Conservation (phyloP, 164 flowering plant species). For the Magnolia changhungtana region DNA sequence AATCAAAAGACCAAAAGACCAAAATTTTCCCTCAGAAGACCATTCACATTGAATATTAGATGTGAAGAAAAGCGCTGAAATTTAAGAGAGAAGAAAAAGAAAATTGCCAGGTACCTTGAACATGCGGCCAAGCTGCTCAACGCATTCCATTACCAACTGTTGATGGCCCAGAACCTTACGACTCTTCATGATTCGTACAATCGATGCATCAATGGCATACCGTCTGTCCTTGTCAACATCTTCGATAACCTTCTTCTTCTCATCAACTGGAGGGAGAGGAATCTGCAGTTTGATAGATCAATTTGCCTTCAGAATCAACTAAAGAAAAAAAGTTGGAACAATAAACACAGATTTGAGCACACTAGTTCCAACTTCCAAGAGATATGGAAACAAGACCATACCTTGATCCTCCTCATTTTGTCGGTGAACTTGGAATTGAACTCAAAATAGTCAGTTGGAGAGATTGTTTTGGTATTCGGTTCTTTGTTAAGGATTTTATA, state of each 20-base stretch:
- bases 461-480: conserved; percentile 57
- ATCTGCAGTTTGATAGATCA: conserved; percentile 35
- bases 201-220: conserved; percentile 88
- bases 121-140: conserved; percentile 84
- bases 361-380: not conserved
- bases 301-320: not conserved
- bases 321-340: not conserved
- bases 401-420: conserved; percentile 84
- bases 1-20: too few relatives aligned
- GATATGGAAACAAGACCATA: conserved; percentile 12
- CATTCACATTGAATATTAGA: not conserved
- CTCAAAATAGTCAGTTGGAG: conserved; percentile 60
- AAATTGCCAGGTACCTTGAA: conserved; percentile 51
- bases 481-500: conserved; percentile 69
- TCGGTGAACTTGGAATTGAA: conserved; percentile 78
- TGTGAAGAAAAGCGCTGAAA: not conserved
- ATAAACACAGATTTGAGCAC: not conserved
- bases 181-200: conserved; percentile 90
- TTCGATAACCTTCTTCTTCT: conserved; percentile 82
- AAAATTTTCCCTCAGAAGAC: too few relatives aligned
- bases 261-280: conserved; percentile 77
- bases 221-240: conserved; percentile 89
- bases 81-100: not conserved
- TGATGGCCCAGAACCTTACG: conserved; percentile 82
- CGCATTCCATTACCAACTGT: conserved; percentile 81